Conservation (phyloP, 2,329 filamentous ascomycete genomes). For the Monosporascus sp. region DNA sequence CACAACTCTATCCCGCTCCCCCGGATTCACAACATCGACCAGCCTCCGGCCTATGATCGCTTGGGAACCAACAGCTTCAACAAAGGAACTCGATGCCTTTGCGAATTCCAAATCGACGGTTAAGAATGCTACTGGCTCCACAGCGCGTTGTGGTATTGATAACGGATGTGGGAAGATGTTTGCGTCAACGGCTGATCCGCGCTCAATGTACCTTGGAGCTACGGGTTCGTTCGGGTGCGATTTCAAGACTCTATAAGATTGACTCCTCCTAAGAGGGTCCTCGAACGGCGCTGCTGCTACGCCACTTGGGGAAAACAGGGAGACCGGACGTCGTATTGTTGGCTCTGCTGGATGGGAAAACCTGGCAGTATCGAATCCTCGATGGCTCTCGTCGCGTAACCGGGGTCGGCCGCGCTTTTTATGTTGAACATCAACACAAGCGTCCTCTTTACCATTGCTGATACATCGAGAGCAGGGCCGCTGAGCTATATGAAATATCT, state of each 20-base stretch:
- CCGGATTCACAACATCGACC: slow-evolving; percentile 45
- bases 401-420: slow-evolving; percentile 78
- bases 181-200: slow-evolving; percentile 42
- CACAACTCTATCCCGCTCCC: slow-evolving; percentile 48
- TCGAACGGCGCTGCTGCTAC: slow-evolving; percentile 40
- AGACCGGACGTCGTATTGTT: slow-evolving; percentile 43
- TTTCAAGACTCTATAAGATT: slow-evolving; percentile 50
- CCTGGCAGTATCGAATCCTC: slow-evolving; percentile 49
- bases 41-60: slow-evolving; percentile 45
- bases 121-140: slow-evolving; percentile 53
- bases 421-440: slow-evolving; percentile 78
- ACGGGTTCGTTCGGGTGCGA: slow-evolving; percentile 46
- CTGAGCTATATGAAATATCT: slow-evolving; percentile 47
- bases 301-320: slow-evolving; percentile 43
- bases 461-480: slow-evolving; percentile 74
- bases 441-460: slow-evolving; percentile 73
- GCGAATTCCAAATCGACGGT: slow-evolving; percentile 54
- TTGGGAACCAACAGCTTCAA: slow-evolving; percentile 47
- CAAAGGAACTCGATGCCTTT: slow-evolving; percentile 51
- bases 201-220: slow-evolving; percentile 45
- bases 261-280: slow-evolving; percentile 39
- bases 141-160: slow-evolving; percentile 34
- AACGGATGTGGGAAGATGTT: slow-evolving; percentile 43
- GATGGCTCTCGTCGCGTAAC: slow-evolving; percentile 65
- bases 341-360: slow-evolving; percentile 42